Base-by-base conservation (phyloP, 2,329 filamentous ascomycete genomes). In the Sporothrix pseudoabietina region DNA sequence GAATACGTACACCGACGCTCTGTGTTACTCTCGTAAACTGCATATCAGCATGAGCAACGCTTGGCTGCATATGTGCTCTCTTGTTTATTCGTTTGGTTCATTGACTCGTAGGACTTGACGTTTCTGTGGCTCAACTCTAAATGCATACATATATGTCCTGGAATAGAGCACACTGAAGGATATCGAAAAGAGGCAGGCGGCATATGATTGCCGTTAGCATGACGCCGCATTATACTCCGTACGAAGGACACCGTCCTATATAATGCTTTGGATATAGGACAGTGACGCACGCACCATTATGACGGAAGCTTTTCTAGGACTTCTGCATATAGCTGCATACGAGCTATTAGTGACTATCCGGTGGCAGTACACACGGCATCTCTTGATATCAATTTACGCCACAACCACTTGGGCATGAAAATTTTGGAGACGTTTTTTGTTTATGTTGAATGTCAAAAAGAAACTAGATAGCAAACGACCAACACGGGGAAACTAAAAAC, bases 201-300 rank as follows among this genome's bases (percentile, higher is more conserved):
- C 59, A 44, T 44, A 65, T 65, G 35, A 44, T 44, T 44, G 59
- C 59, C n/a, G 59, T 65, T 4, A 65, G 59, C 39, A 44, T 44
- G 59, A 44, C 35, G 19, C 32, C 35, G 35, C 59, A 41, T 63
- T 19, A 65, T 26, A 65, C 57, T 41, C 30, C 57, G 32, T 63
- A 63, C 16, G 14, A 49, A 19, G 44, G 12, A 49, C 14, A 7
- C 7, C 57, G 35, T 59, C 16, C 19, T 63, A 44, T 65, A 44
- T 41, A 41, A 26, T n/a, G 19, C 9, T 59, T 35, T 41, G 9
- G 10, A 66, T 66, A 66, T 49, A 49, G 63, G 10, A 22, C 41
- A n/a, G 63, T 66, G 22, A 66, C 41, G 63, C 41, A 63, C 44
- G 10, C 59, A 26, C 35, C 44, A 16, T 59, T 32, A 19, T 35